phyloP scores from a whole-genome alignment of 2,329 filamentous ascomycete species.

The Polychaeton citri region DNA sequence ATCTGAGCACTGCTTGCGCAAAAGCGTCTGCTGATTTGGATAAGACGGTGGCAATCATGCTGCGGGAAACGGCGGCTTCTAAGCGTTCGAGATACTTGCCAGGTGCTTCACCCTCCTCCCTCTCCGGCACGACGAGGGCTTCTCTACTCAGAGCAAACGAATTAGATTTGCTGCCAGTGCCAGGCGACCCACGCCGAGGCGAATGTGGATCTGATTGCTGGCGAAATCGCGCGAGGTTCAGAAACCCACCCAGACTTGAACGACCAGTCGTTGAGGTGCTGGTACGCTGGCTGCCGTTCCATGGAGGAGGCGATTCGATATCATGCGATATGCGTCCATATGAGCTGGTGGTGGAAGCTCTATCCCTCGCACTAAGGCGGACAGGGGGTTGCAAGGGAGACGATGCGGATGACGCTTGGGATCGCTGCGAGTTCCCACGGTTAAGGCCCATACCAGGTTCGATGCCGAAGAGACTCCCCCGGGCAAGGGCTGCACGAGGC shows the following conservation, averaged over 20 bases:
- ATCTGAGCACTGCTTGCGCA: slow-evolving; percentile 68
- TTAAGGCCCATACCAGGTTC: slow-evolving; percentile 36
- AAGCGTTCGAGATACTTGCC: slow-evolving; percentile 77
- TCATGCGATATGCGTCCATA: slow-evolving; percentile 60
- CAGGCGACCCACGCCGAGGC: slow-evolving; percentile 57
- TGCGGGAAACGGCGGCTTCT: slow-evolving; percentile 66
- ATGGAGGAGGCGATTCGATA: slow-evolving; percentile 51
- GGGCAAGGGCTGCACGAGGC: slow-evolving; percentile 39
- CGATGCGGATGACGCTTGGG: slow-evolving; percentile 51
- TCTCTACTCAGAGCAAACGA: slow-evolving; percentile 68
- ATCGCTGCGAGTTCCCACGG: slow-evolving; percentile 48
- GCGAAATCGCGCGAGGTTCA: slow-evolving; percentile 63
- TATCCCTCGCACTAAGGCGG: slow-evolving; percentile 50
- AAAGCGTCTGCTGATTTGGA: slow-evolving; percentile 82
- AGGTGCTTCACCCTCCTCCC: slow-evolving; percentile 77
- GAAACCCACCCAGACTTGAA: slow-evolving; percentile 83
- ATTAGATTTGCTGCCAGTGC: slow-evolving; percentile 65
- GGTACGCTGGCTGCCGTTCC: slow-evolving; percentile 44
- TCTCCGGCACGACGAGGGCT: slow-evolving; percentile 56
- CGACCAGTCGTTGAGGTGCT: slow-evolving; percentile 66
- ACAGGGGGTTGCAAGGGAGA: slow-evolving; percentile 45
- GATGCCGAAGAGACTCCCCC: slow-evolving; percentile 31
- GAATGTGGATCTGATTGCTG: slow-evolving; percentile 64
- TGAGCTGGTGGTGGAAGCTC: slow-evolving; percentile 85
- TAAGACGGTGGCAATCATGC: slow-evolving; percentile 70